A percentile compares a stretch with the other conserved stretches of the same genome.
Evolutionary conservation across 139 green algal species (phyloP).

Genomic region (Desmodesmus armatus): DNA sequence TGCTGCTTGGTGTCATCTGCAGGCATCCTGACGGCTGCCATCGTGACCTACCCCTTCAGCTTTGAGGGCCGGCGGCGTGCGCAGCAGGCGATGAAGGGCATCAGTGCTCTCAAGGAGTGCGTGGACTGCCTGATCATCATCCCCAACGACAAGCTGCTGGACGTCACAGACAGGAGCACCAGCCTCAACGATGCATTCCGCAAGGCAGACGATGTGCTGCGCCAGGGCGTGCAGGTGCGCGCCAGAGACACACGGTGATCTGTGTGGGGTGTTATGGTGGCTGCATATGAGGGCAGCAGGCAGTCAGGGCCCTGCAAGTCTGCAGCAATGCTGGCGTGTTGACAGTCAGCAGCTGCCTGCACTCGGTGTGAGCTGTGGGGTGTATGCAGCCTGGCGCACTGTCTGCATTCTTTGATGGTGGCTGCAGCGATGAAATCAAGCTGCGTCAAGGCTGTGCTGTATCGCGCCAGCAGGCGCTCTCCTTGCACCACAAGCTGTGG

Average conservation of each 20-base stretch:
- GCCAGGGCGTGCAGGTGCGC: conserved; percentile 81
- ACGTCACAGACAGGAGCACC: conserved; percentile 85
- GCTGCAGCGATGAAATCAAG: neutral
- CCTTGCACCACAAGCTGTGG: no score
- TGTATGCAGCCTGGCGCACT: no score
- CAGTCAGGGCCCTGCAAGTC: no score
- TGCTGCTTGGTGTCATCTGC: conserved; percentile 8
- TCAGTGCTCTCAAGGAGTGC: conserved; percentile 75
- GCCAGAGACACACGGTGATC: no score
- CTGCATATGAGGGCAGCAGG: no score
- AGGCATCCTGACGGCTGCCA: conserved; percentile 86
- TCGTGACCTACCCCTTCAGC: conserved; percentile 94
- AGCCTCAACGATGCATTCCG: conserved; percentile 95
- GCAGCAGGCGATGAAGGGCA: conserved; percentile 73
- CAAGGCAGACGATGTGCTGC: conserved; percentile 96
- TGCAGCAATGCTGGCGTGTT: no score
- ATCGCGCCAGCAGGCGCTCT: no score
- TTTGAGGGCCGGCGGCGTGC: conserved; percentile 88
- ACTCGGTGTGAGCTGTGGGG: no score
- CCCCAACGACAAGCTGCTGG: conserved; percentile 92
- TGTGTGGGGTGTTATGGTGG: no score
- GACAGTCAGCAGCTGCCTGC: no score
- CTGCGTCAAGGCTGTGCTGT: no score
- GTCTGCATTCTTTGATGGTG: neutral
- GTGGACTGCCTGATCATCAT: conserved; percentile 78